Conservation (phyloP, 768 basidiomycete species). For the Glaciozyma antarctica region DNA sequence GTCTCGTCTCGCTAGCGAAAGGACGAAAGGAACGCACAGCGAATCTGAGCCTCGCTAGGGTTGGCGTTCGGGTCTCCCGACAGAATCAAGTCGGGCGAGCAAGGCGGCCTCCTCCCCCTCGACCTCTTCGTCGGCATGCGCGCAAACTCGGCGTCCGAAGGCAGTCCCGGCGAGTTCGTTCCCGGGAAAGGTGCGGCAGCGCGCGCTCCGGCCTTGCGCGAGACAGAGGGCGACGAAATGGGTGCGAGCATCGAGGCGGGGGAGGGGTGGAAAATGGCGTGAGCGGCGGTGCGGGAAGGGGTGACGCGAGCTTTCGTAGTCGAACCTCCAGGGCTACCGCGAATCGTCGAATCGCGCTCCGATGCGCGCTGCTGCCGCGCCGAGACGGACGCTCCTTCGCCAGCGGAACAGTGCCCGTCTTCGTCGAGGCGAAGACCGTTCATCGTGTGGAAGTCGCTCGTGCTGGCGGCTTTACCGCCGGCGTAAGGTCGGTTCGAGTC, state of each 20-base stretch:
- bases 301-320: not conserved
- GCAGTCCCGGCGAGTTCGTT: constrained; percentile 9
- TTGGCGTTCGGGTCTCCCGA: constrained; percentile 5
- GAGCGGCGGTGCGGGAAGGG: not conserved
- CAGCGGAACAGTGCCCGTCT: not conserved
- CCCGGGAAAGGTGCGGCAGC: constrained; percentile 1
- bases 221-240: constrained; percentile 2
- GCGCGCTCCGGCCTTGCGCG: not conserved
- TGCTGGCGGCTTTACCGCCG: not conserved
- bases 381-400: not conserved
- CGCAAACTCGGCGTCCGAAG: constrained; percentile 11
- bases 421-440: constrained; percentile 8
- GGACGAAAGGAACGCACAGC: not conserved
- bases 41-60: constrained; percentile 19
- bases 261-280: constrained; percentile 21
- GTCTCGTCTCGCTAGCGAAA: too few relatives aligned
- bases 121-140: constrained; percentile 26
- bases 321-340: not conserved
- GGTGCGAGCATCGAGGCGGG: constrained; percentile 28
- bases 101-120: constrained; percentile 27
- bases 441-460: constrained; percentile 6
- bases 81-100: constrained; percentile 10
- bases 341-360: not conserved
- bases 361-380: not conserved
- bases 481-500: too few relatives aligned